phyloP scores from a whole-genome alignment of 441 rosid genomes.

The Eruca vesicaria region DNA sequence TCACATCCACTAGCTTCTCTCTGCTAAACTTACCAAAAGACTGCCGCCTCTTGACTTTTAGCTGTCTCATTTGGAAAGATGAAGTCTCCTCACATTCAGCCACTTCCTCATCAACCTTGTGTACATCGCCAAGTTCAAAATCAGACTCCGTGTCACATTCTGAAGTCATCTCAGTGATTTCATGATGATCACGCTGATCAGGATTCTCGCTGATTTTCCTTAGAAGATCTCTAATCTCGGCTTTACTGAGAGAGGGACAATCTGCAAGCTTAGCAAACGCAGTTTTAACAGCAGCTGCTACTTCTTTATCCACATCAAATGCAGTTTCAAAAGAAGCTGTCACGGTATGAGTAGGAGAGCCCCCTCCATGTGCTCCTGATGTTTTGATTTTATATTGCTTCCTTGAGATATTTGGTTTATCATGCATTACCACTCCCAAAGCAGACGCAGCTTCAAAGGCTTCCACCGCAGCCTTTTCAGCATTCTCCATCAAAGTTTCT shows the following conservation, averaged over 20 bases:
- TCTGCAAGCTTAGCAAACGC: slow-evolving; percentile 70
- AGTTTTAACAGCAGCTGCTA: slow-evolving; percentile 79
- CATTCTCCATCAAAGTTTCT: slow-evolving; percentile 51
- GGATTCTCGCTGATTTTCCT: slow-evolving; percentile 79
- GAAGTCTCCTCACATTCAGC: slow-evolving; percentile 31
- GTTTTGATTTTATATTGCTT: slow-evolving; percentile 53
- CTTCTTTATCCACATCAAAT: slow-evolving; percentile 92
- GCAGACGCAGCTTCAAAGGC: slow-evolving; percentile 88
- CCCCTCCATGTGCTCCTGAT: slow-evolving; percentile 47
- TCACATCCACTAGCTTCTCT: slow-evolving; percentile 60
- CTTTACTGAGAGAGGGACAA: slow-evolving; percentile 55
- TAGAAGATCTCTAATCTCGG: slow-evolving; percentile 69
- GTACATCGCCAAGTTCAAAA: slow-evolving; percentile 41
- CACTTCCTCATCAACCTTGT: slow-evolving; percentile 39
- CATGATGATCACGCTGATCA: slow-evolving; percentile 39
- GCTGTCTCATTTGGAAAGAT: slow-evolving; percentile 38
- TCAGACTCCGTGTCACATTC: slow-evolving; percentile 65
- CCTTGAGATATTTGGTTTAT: slow-evolving; percentile 67
- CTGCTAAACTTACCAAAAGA: slow-evolving; percentile 58
- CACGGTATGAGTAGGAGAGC: slow-evolving; percentile 67
- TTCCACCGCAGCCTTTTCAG: slow-evolving; percentile 76
- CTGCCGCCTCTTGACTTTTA: slow-evolving; percentile 56
- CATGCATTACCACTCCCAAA: slow-evolving; percentile 82
- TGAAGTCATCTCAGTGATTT: slow-evolving; percentile 47
- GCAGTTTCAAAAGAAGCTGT: slow-evolving; percentile 88